Conservation (phyloP, 2,329 filamentous ascomycete species). For the Verticillium nonalfalfae region DNA sequence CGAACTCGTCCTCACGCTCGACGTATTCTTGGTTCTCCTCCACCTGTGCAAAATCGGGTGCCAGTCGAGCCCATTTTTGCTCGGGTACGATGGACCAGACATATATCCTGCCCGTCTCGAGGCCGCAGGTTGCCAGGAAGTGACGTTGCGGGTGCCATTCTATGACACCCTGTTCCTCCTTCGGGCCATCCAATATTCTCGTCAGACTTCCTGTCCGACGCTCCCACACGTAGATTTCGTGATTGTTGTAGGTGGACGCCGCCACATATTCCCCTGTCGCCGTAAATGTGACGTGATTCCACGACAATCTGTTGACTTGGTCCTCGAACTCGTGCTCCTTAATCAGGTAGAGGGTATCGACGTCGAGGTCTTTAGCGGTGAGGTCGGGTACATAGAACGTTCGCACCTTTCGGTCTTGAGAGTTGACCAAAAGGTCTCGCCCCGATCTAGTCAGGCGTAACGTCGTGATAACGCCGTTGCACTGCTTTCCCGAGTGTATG, state of each 20-base stretch:
- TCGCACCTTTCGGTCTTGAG: conserved; percentile 89
- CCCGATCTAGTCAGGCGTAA: conserved; percentile 80
- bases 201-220: conserved; percentile 87
- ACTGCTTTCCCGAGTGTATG: conserved; percentile 85
- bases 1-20: conserved; percentile 94
- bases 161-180: conserved; percentile 92
- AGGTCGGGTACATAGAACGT: conserved; percentile 85
- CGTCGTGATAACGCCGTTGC: conserved; percentile 80
- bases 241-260: conserved; percentile 95
- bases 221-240: conserved; percentile 98
- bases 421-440: conserved; percentile 83
- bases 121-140: conserved; percentile 81
- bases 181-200: conserved; percentile 93
- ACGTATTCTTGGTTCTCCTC: conserved; percentile 98
- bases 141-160: conserved; percentile 94
- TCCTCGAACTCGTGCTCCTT: conserved; percentile 98
- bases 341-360: conserved; percentile 80
- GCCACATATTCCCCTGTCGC: conserved; percentile 93
- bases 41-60: conserved; percentile 93
- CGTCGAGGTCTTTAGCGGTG: conserved; percentile 61
- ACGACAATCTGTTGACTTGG: conserved; percentile 87
- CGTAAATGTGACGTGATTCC: conserved; percentile 97
- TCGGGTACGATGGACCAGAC: conserved; percentile 94
- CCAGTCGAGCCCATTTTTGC: conserved; percentile 94
- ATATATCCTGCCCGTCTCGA: conserved; percentile 90